Evolutionary conservation across 2,329 filamentous ascomycete genomes (phyloP).

Genomic region (Xylariaceae sp.): DNA sequence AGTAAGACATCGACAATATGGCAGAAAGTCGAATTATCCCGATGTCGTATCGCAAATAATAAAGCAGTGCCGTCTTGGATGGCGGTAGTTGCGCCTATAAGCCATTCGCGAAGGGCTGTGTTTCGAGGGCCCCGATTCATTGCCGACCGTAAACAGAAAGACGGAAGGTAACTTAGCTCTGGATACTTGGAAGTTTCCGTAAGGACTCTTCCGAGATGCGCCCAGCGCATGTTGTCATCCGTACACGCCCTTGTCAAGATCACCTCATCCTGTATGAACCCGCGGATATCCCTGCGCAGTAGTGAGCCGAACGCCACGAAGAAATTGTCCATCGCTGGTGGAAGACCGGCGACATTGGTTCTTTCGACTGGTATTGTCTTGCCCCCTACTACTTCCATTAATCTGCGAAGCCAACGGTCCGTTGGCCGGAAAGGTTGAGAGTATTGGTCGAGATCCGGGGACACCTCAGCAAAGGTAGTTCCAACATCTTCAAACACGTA

Average conservation of each 20-base stretch:
- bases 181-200: not conserved
- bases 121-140: not conserved
- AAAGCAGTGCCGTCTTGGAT: not conserved
- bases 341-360: too few relatives aligned
- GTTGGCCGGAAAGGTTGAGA: too few relatives aligned
- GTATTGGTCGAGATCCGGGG: too few relatives aligned
- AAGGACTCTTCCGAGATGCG: not conserved
- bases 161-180: not conserved
- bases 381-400: too few relatives aligned
- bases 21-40: not conserved
- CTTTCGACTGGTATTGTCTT: too few relatives aligned
- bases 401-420: too few relatives aligned
- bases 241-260: not conserved
- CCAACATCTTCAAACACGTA: too few relatives aligned
- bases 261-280: too few relatives aligned
- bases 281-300: too few relatives aligned
- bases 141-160: not conserved
- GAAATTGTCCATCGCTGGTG: too few relatives aligned
- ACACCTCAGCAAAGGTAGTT: too few relatives aligned
- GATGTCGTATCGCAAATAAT: not conserved
- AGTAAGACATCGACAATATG: not conserved
- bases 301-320: too few relatives aligned
- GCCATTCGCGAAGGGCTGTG: not conserved
- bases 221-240: not conserved
- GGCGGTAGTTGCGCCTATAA: not conserved